A percentile compares a stretch with the other conserved stretches of the same genome.
Conservation (phyloP, 768 basidiomycete genomes). For the Phlegmacium glaucopus region DNA sequence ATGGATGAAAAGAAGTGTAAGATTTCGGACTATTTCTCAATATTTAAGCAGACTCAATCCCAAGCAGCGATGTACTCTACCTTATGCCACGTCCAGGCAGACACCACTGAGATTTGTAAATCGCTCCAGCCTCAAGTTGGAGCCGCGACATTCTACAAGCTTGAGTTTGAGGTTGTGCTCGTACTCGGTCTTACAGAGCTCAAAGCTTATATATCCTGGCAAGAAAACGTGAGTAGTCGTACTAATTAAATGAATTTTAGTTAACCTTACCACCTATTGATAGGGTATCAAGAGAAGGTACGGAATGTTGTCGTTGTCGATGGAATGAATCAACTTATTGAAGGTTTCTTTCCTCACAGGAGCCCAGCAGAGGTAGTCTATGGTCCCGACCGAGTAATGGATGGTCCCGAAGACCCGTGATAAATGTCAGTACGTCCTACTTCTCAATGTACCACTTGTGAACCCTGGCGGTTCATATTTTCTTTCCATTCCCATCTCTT, state of each 20-base stretch:
- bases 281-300: slow-evolving; percentile 38
- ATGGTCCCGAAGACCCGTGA: neutral
- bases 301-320: neutral
- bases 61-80: slow-evolving; percentile 1
- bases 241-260: neutral
- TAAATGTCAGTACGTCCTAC: neutral
- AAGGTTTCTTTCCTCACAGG: slow-evolving; percentile 16
- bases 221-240: slow-evolving; percentile 39
- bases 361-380: slow-evolving; percentile 27
- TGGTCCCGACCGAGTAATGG: slow-evolving; percentile 7
- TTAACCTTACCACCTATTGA: neutral
- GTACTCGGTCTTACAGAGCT: slow-evolving; percentile 48
- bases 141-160: slow-evolving; percentile 16
- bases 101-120: slow-evolving; percentile 14
- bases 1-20: slow-evolving; percentile 9
- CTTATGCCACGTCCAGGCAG: slow-evolving; percentile 20
- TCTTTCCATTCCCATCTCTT: too few relatives aligned
- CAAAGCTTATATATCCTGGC: slow-evolving; percentile 44
- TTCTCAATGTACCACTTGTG: neutral
- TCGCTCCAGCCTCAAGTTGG: neutral
- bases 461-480: too few relatives aligned
- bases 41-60: too few relatives aligned
- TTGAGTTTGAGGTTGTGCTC: slow-evolving; percentile 35
- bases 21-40: too few relatives aligned
- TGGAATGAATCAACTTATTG: neutral